These are phyloP conservation scores for Bacidia gigantensis DNA, from an alignment of 495 filamentous ascomycete species.

Conservation along the genomic window DNA sequence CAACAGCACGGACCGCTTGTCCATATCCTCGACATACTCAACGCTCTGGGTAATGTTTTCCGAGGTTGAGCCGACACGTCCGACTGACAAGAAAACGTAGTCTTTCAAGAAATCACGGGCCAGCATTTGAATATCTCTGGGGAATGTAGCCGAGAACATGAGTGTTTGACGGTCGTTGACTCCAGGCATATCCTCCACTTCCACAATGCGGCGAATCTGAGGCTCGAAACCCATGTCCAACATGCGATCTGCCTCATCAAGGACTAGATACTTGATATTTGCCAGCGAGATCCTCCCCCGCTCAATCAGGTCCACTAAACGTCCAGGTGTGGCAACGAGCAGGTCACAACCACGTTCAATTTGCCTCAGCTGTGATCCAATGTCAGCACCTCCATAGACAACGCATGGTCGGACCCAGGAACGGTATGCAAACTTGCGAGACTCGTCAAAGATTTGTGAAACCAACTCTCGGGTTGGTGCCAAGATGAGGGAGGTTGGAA, in stretches of 20 bases:
- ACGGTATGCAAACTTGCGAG: slow-evolving; percentile 95
- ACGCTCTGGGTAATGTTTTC: slow-evolving; percentile 99
- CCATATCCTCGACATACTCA: slow-evolving; percentile 90
- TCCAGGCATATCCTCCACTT: slow-evolving; percentile 91
- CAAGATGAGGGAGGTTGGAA: slow-evolving; percentile 87
- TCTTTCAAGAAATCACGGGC: slow-evolving; percentile 96
- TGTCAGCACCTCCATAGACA: slow-evolving; percentile 97
- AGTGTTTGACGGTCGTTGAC: slow-evolving; percentile 83
- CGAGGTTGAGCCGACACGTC: slow-evolving; percentile 97
- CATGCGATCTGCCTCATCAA: slow-evolving; percentile 99
- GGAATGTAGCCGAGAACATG: slow-evolving; percentile 99
- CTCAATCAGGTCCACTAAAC: slow-evolving; percentile 95
- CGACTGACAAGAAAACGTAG: slow-evolving; percentile 96
- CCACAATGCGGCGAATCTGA: slow-evolving; percentile 95
- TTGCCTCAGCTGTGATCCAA: slow-evolving; percentile 87
- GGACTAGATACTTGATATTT: slow-evolving; percentile 98
- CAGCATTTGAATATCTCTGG: slow-evolving; percentile 96
- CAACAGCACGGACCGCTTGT: slow-evolving; percentile 94
- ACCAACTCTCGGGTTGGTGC: slow-evolving; percentile 96
- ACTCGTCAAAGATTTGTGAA: slow-evolving; percentile 95
- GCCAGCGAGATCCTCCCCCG: slow-evolving; percentile 90
- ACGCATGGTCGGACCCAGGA: slow-evolving; percentile 98
- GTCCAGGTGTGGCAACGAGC: slow-evolving; percentile 90
- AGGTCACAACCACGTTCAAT: slow-evolving; percentile 98
- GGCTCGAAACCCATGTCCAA: slow-evolving; percentile 99